Base-by-base conservation (phyloP, 108 stramenopile species). In the Pelagomonas calceolata region DNA sequence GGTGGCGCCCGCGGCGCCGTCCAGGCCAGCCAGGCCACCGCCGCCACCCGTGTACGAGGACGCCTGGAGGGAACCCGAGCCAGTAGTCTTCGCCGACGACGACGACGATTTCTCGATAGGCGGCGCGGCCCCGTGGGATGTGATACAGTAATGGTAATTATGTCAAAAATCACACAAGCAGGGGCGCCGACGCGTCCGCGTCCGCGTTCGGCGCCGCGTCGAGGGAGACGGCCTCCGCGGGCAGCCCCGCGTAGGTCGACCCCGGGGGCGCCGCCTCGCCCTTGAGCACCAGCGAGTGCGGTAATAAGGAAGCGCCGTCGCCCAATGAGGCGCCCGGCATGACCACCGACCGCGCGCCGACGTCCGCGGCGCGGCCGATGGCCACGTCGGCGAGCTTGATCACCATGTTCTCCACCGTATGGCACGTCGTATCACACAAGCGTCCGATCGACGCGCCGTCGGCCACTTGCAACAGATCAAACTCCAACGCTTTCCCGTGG, bases 391-490 rank as follows among this genome's bases (percentile, higher is more conserved):
- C 51, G 21, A 60, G 14, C 51, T 60, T 60, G 51, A 60, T 60
- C 21, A 60, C 51, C 51, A 60, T 60, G 51, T 60, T 60, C 51
- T 60, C 51, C 51, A 60, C 51, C 51, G 51, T 60, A 26, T 60
- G 51, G 39, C 39, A 43, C 39, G 39, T 43, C 39, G 39, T 1
- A 26, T 26, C 51, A 26, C 51, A 26, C 21, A 43, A 12, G 9
- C 39, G 5, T 5, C 39, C 39, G 9, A 43, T 12, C 9, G 39
- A 43, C 39, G 39, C 39, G 39, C 39, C 39, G 39, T 5, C 9
- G 9, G 9, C 39, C 39, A 60, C 51, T 1, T 4, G 1, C 21
- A 60, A 26, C 21, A 60, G 51, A 26, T 60, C 51, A 26, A 60
- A 60, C 51, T 60, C 51, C 21, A 60, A 26, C 21, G 21, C 51